Base-by-base conservation (phyloP, 2,329 filamentous ascomycete species). In the Camillea tinctor region DNA sequence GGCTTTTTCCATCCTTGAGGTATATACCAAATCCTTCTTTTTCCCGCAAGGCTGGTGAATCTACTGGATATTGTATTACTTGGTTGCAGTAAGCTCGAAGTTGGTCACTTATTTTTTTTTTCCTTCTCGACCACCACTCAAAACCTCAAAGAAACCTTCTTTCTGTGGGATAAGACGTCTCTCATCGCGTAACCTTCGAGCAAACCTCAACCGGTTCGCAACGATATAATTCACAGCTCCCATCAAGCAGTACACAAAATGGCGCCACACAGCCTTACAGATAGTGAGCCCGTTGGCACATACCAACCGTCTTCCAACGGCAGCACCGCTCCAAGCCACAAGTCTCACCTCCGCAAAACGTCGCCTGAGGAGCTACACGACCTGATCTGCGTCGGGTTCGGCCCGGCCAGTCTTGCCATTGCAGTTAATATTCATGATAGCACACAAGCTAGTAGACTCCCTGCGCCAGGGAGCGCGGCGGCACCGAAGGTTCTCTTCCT, bases 301-400 rank as follows among this genome's bases (percentile, higher is more conserved):
- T n/a, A 49, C 50, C 17, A 44, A 19, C 20, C 54, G 44, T 7
- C 53, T 15, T 19, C 53, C 36, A 23, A 49, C 24, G 65, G 55
- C 23, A 48, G 44, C 50, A 30, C 49, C n/a, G 52, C 54, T 15
- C 56, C 60, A 56, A 61, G 36, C 49, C 70, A 64, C 55, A 65
- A 59, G 21, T 82, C 81, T 11, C 76, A 79, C 60, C 77, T 89
- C 17, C 79, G 75, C 55, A 76, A 83, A n/a, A 80, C 83, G 2
- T 76, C 81, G 23, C 74, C 82, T 56, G 83, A 88, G 64, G 85
- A 90, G 54, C 78, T 92, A 30, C 89, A 93, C 73, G 94, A 98
- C 74, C 81, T 98, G 56, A 80, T 98, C 67, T 97, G 93, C 75
- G 87, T 97, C 58, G 94, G 94, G 22, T 98, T 98, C 72, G 94